A percentile compares a stretch with the other conserved stretches of the same genome.
Conservation (phyloP, 2,329 filamentous ascomycete genomes). For the Diaporthe destruens region DNA sequence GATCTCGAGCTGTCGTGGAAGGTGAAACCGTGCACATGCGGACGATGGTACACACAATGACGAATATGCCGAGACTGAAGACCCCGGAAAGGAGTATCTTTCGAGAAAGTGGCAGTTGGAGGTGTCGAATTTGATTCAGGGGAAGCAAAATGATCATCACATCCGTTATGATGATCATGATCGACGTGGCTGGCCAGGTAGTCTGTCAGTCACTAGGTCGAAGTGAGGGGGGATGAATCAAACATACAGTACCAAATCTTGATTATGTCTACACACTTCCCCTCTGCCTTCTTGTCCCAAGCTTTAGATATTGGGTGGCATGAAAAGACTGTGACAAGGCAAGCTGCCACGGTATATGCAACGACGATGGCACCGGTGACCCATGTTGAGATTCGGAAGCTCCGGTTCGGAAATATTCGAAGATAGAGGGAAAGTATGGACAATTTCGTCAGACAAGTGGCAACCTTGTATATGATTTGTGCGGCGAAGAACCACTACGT, state of each 20-base stretch:
- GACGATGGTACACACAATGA: conserved; percentile 13
- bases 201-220: not conserved
- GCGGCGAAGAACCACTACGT: conserved; percentile 43
- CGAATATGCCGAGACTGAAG: conserved; percentile 9
- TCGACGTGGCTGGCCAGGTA: conserved; percentile 18
- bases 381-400: conserved; percentile 8
- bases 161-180: conserved; percentile 42
- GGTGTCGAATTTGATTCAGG: conserved; percentile 40
- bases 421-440: conserved; percentile 36
- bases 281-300: conserved; percentile 20
- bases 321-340: conserved; percentile 7
- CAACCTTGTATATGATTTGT: conserved; percentile 42
- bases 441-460: conserved; percentile 40
- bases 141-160: conserved; percentile 42
- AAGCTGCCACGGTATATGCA: conserved; percentile 19
- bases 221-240: no score
- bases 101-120: conserved; percentile 36
- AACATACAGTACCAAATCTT: conserved; percentile 21
- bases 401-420: conserved; percentile 7
- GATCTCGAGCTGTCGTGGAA: conserved; percentile 9
- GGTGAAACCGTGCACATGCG: conserved; percentile 13
- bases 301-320: conserved; percentile 15
- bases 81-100: conserved; percentile 16
- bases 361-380: conserved; percentile 1
- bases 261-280: conserved; percentile 21